Conservation (phyloP, 2,329 filamentous ascomycete species). For the Fusarium robinianum region DNA sequence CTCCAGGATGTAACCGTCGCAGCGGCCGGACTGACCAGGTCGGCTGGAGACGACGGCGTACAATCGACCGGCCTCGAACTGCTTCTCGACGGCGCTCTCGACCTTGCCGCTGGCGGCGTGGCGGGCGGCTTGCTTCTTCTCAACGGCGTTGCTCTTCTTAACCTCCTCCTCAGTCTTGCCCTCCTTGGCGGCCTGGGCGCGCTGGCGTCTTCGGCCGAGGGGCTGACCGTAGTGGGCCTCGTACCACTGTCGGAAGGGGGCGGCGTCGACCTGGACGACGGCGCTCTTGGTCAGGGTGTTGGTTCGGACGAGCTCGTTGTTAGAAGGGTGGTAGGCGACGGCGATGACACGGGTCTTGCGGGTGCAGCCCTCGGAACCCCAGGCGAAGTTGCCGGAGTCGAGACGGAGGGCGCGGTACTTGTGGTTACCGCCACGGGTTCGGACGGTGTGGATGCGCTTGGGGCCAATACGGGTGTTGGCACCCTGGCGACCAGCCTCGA, state of each 20-base stretch:
- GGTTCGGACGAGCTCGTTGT: conserved; percentile 99
- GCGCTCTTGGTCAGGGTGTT: conserved; percentile 99
- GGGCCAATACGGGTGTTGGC: conserved; percentile 98
- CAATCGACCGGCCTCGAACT: conserved; percentile 99
- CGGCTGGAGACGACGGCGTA: conserved; percentile 91
- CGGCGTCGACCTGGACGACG: conserved; percentile 98
- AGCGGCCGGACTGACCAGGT: conserved; percentile 95
- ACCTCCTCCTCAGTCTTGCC: conserved; percentile 68
- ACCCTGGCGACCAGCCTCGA: conserved; percentile 99
- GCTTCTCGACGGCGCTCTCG: conserved; percentile 88
- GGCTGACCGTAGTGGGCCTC: conserved; percentile 97
- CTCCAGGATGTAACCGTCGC: conserved; percentile 97
- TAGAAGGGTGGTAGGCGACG: conserved; percentile 98
- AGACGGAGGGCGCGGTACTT: conserved; percentile 99
- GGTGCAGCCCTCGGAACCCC: conserved; percentile 96
- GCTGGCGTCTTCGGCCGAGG: conserved; percentile 89
- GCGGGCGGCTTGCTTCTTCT: conserved; percentile 95
- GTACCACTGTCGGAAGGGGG: conserved; percentile 99
- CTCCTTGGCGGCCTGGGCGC: conserved; percentile 66
- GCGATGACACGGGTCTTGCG: conserved; percentile 99
- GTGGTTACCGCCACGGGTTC: conserved; percentile 97
- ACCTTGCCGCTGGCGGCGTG: conserved; percentile 88
- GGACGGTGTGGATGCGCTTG: conserved; percentile 96
- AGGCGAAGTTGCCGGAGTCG: conserved; percentile 99
- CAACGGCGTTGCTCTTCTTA: conserved; percentile 94